Evolutionary conservation across 2,329 filamentous ascomycete genomes (phyloP), one percentile per base, ranked within the genome.

Genomic region (Cylindrodendrum hubeiense): DNA sequence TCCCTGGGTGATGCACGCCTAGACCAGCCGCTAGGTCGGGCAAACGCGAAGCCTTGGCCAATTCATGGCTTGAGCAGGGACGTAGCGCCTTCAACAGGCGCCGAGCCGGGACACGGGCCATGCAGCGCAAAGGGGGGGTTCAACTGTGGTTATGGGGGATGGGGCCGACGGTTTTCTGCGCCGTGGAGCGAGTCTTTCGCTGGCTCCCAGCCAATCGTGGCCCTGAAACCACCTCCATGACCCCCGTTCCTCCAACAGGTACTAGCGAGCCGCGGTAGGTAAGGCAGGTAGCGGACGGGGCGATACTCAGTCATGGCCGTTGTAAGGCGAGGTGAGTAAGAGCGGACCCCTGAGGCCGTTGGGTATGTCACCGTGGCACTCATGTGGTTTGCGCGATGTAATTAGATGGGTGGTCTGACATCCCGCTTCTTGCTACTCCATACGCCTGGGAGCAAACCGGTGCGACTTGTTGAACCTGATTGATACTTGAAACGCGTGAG

Each of bases 81-180:
- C 41, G 49, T 41, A 46, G 64, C 63, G 59, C 59, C 49, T 44
- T 54, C 62, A 26, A 51, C 55, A 22, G 60, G 33, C 54, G 52
- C 52, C 57, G 65, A 41, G 39, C 28, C 56, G 41, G 33, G 47
- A 68, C 67, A 70, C 63, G 22, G 56, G 53, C 66, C 60, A 72
- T 63, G 60, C 62, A 68, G 34, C 57, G 33, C 47, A 28, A 61
- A 63, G 64, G 62, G 64, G 62, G 62, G 60, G 53, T 54, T 65
- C 60, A 21, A 22, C 41, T 64, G 57, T 72, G 63, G 54, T 66
- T 49, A 63, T 53, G 28, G 43, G 57, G 56, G 34, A 63, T 63
- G 56, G 60, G 51, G 57, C 63, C 60, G 63, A 71, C 68, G 59
- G 52, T 43, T 54, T 66, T 66, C 60, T 69, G 63, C 67, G 65